Evolutionary conservation across 805 yeast species (phyloP), one percentile per base, ranked within the genome.

Genomic region (Candida schatavii): DNA sequence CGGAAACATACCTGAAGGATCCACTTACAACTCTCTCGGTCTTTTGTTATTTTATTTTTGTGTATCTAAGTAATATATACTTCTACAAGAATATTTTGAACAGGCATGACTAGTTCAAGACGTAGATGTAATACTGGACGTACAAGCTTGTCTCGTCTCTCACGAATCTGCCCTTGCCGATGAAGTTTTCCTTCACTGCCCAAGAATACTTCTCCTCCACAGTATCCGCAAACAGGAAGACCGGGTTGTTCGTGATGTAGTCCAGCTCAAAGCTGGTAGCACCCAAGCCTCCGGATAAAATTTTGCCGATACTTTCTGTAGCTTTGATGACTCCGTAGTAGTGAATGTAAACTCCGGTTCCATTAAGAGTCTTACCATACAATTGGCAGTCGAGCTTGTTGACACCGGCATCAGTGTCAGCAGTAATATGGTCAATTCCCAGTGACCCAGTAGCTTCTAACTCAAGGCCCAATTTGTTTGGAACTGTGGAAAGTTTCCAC

Each of bases 91-190:
- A 30, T 10, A 30, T 6, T 30, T 7, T 30, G n/a, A 13, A 14
- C 19, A 6, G 4, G 96, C 96, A 9, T 35, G 10, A 18, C 18
- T 37, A 37, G 14, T 37, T 9, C n/a, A 38, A 21, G 22, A 70
- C 62, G 48, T 74, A 77, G 41, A 76, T 58, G 47, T 62, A 68
- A 64, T 80, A 81, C 60, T 81, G 85, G 31, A 81, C 85, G 46
- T 61, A 69, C 44, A 78, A 56, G 2, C 28, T 48, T 17, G 75
- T 80, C 5, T 63, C 52, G 3, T 56, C 65, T 50, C 81, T 68
- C 37, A 74, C 53, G 51, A 80, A 80, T 44, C 83, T 69, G 26
- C 88, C 87, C 54, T 72, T 77, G 17, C 84, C 87, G 18, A 78
- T 37, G 43, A 79, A 64, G 48, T 69, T 75, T 55, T 74, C 71